Percentiles rank a stretch among this genome's conserved stretches.
Evolutionary conservation across 1,284 basidiomycete species (phyloP).

Genomic region (Cutaneotrichosporon curvatum): DNA sequence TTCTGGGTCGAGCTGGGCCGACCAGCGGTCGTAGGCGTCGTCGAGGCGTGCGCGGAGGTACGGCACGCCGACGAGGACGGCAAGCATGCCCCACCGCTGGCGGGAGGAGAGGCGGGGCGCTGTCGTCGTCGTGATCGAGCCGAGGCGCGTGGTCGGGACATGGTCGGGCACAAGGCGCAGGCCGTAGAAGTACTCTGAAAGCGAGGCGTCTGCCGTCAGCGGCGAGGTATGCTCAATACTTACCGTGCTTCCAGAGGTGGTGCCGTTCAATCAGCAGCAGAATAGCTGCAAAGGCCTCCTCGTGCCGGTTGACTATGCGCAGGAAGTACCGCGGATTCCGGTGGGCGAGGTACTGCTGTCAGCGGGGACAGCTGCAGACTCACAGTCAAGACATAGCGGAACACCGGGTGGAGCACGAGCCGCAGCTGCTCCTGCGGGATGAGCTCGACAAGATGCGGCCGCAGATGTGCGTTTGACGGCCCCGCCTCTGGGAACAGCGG

Average conservation of each 20-base stretch:
- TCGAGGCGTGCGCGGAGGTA: conserved; percentile 82
- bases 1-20: conserved; percentile 18
- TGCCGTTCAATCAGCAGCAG: conserved; percentile 86
- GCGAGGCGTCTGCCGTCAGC: conserved; percentile 34
- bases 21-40: conserved; percentile 78
- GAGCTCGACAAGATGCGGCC: conserved; percentile 91
- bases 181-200: conserved; percentile 44
- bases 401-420: conserved; percentile 85
- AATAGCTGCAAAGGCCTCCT: conserved; percentile 85
- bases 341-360: conserved; percentile 80
- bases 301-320: conserved; percentile 85
- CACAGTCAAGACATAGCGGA: conserved; percentile 90
- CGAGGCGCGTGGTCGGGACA: conserved; percentile 29
- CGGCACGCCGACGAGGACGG: conserved; percentile 78
- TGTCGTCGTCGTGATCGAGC: conserved; percentile 4
- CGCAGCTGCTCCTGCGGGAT: conserved; percentile 90
- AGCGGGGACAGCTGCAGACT: conserved; percentile 28
- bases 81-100: conserved; percentile 56
- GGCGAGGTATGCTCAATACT: conserved; percentile 2
- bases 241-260: conserved; percentile 77
- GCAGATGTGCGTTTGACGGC: conserved; percentile 13
- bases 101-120: conserved; percentile 21
- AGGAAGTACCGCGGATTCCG: conserved; percentile 88
- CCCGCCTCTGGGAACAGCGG: conserved; percentile 16
- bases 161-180: conserved; percentile 24